Evolutionary conservation across 2,329 filamentous ascomycete species (phyloP).

Genomic region (Penicillium nordicum): DNA sequence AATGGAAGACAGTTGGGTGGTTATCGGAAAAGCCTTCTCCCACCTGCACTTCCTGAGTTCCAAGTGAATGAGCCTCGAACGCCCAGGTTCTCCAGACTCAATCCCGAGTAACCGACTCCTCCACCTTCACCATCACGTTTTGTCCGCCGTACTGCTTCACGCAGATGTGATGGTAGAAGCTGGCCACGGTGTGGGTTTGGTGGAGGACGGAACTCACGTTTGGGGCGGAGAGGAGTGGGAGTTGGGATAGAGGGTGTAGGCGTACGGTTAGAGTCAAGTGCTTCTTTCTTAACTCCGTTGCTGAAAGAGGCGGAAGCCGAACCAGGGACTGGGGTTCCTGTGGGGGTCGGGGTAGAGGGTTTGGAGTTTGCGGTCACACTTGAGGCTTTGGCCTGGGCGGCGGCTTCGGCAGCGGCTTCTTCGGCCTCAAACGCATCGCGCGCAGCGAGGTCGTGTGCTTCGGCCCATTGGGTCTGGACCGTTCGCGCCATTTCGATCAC

Average conservation of each 20-base stretch:
- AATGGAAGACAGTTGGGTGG: background rate
- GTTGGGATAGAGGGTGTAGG: conserved; percentile 12
- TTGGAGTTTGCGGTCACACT: conserved; percentile 17
- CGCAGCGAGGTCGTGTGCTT: conserved; percentile 51
- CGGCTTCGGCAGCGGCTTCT: conserved; percentile 52
- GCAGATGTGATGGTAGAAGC: conserved; percentile 48
- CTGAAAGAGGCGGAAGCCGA: conserved; percentile 2
- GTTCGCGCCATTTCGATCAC: conserved; percentile 63
- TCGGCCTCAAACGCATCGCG: conserved; percentile 56
- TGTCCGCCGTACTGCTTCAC: conserved; percentile 48
- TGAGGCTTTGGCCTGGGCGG: conserved; percentile 29
- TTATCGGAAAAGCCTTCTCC: conserved; percentile 45
- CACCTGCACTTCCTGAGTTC: conserved; percentile 41
- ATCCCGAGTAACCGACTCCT: conserved; percentile 46
- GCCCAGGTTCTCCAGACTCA: conserved; percentile 46
- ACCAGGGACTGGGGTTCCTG: conserved; percentile 10
- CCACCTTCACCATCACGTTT: conserved; percentile 49
- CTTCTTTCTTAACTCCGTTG: conserved; percentile 28
- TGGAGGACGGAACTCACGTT: conserved; percentile 35
- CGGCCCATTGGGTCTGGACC: conserved; percentile 55
- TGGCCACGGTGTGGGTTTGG: conserved; percentile 48
- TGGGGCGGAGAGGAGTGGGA: conserved; percentile 19
- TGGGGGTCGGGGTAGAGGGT: conserved; percentile 13
- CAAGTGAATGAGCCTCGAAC: conserved; percentile 44
- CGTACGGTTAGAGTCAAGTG: conserved; percentile 17